phyloP scores from a whole-genome alignment of 129 eudicot species.

The carrot (Daucus carota) region DH1_v3.0 NC_030387.2:37642001-37642500 shows the following conservation, averaged over 20 bases:
- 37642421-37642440: not conserved
- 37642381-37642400: not conserved
- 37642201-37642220: not conserved
- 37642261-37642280: not conserved
- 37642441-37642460: slow-evolving; percentile 22
- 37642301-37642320: not conserved
- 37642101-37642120: slow-evolving; percentile 81
- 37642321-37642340: not conserved
- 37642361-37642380: not conserved
- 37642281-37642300: not conserved
- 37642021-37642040: not conserved
- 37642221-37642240: not conserved
- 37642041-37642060: not conserved
- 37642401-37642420: not conserved
- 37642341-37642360: not conserved
- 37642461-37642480: slow-evolving; percentile 96
- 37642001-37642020: too few relatives aligned
- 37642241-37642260: not conserved
- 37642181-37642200: slow-evolving; percentile 78
- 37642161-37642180: slow-evolving; percentile 42
- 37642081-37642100: slow-evolving; percentile 49
- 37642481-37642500: slow-evolving; percentile 87
- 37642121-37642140: slow-evolving; percentile 79
- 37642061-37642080: not conserved
- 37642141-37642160: slow-evolving; percentile 61